Evolutionary conservation across 768 basidiomycete genomes (phyloP).

Genomic region (Mycena polygramma): DNA sequence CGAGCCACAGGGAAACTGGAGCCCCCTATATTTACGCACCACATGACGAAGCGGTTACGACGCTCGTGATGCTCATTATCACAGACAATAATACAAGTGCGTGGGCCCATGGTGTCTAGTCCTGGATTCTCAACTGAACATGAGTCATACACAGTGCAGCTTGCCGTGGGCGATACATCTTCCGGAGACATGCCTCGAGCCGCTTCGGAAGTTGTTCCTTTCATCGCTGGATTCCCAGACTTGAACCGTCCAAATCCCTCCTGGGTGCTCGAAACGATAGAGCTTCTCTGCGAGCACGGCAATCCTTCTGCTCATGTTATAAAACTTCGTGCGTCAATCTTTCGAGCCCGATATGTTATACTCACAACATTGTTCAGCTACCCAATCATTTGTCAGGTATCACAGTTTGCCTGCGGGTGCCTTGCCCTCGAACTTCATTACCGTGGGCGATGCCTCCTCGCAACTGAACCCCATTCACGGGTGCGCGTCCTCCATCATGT

Average conservation of each 20-base stretch:
- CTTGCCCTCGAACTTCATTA: background rate
- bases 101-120: background rate
- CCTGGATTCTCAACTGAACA: too few species aligned
- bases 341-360: background rate
- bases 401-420: background rate
- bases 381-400: background rate
- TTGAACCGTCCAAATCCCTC: constrained; percentile 1
- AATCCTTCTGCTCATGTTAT: constrained; percentile 15
- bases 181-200: constrained; percentile 3
- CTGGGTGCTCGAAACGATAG: constrained; percentile 23
- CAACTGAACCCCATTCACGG: background rate
- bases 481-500: background rate
- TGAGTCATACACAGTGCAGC: constrained; percentile 17
- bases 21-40: background rate
- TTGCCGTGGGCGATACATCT: background rate
- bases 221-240: constrained; percentile 2
- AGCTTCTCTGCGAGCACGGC: constrained; percentile 12
- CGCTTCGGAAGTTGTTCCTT: constrained; percentile 19
- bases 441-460: background rate
- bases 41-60: background rate
- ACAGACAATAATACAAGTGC: constrained; percentile 33
- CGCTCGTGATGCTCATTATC: constrained; percentile 4
- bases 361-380: too few species aligned
- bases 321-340: constrained; percentile 20
- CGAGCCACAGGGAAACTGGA: background rate